A percentile compares a stretch with the other conserved stretches of the same genome.
These are phyloP conservation scores for Wickerhamiella slavikovae DNA, from an alignment of 805 yeast species.

Conservation along the genomic window DNA sequence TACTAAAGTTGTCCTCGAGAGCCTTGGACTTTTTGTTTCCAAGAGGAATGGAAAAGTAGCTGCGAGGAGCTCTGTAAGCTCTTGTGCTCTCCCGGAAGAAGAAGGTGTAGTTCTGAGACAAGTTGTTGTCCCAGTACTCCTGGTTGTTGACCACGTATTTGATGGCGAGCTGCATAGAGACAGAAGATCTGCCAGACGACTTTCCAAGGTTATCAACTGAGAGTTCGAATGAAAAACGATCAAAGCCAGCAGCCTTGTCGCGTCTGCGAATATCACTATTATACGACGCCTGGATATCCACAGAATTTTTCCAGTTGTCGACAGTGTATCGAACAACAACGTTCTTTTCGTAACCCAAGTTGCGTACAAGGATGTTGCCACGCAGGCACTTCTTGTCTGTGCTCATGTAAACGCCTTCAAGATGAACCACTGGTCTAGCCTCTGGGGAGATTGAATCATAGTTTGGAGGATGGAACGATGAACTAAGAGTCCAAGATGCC, in stretches of 20 bases:
- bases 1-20: too few relatives aligned
- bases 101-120: constrained; percentile 34
- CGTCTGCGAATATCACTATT: constrained; percentile 26
- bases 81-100: constrained; percentile 20
- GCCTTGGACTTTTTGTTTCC: too few relatives aligned
- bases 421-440: constrained; percentile 26
- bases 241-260: constrained; percentile 21
- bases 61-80: too few relatives aligned
- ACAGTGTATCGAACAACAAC: constrained; percentile 56
- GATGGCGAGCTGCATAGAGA: constrained; percentile 32
- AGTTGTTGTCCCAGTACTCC: constrained; percentile 69
- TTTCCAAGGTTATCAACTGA: constrained; percentile 12
- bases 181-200: constrained; percentile 12
- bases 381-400: constrained; percentile 34
- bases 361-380: constrained; percentile 66
- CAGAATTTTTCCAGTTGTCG: constrained; percentile 59
- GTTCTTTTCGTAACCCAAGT: constrained; percentile 44
- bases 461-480: constrained; percentile 13
- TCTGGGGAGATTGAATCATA: constrained; percentile 6
- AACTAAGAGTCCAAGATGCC: constrained; percentile 15
- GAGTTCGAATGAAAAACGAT: constrained; percentile 49
- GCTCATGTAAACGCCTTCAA: constrained; percentile 43
- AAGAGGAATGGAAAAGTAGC: too few relatives aligned
- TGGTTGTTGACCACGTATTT: constrained; percentile 27
- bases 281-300: constrained; percentile 45